phyloP scores from a whole-genome alignment of 805 yeast species.

The Yarrowia phangngaensis region DNA sequence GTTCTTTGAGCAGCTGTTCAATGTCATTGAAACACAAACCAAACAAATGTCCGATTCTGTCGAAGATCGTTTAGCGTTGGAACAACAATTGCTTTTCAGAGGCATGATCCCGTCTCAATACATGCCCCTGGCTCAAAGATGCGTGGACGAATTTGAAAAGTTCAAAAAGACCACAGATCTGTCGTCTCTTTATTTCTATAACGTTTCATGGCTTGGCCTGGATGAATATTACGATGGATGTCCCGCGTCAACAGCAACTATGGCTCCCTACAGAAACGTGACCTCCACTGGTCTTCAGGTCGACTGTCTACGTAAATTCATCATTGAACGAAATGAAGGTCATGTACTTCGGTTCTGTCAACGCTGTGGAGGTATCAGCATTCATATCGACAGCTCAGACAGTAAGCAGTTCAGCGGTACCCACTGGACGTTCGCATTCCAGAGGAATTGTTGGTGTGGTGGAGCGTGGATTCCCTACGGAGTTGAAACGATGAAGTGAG shows the following conservation, averaged over 20 bases:
- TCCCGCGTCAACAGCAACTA: conserved; percentile 28
- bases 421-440: conserved; percentile 61
- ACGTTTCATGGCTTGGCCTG: conserved; percentile 61
- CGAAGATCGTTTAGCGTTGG: conserved; percentile 48
- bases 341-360: conserved; percentile 46
- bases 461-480: conserved; percentile 39
- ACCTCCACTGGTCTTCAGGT: conserved; percentile 27
- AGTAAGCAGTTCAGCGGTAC: conserved; percentile 38
- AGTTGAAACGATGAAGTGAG: too few species aligned
- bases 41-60: conserved; percentile 38
- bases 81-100: conserved; percentile 57
- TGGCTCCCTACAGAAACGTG: conserved; percentile 23
- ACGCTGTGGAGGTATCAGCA: conserved; percentile 52
- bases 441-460: conserved; percentile 73
- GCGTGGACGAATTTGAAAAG: conserved; percentile 43
- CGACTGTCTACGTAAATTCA: conserved; percentile 41
- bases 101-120: conserved; percentile 54
- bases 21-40: conserved; percentile 42
- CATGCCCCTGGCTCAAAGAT: conserved; percentile 38
- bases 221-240: conserved; percentile 33
- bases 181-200: conserved; percentile 57
- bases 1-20: conserved; percentile 40
- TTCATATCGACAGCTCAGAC: conserved; percentile 36
- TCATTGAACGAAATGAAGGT: conserved; percentile 41
- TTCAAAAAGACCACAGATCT: conserved; percentile 48